Conservation (phyloP, 148 eudicot species). For the Nepenthes gracilis region DNA sequence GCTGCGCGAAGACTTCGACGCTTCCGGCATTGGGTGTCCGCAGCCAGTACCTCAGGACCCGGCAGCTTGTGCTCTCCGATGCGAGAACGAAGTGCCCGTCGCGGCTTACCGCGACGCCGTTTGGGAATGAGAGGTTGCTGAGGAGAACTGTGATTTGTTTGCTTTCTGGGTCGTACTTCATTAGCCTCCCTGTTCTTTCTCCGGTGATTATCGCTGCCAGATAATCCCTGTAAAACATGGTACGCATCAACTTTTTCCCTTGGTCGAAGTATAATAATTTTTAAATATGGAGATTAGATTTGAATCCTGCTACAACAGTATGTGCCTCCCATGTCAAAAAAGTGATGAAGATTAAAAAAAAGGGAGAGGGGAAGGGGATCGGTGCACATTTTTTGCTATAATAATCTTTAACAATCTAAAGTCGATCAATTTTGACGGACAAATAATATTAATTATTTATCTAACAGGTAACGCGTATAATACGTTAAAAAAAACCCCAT, state of each 20-base stretch:
- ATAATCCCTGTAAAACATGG: conserved; percentile 30
- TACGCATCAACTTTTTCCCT: background rate
- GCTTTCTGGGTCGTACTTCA: conserved; percentile 39
- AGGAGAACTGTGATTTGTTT: conserved; percentile 36
- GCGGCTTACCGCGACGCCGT: conserved; percentile 64
- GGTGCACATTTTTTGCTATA: too few species aligned
- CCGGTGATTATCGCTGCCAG: conserved; percentile 38
- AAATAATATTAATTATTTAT: too few species aligned
- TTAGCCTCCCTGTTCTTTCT: conserved; percentile 58
- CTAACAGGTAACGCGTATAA: too few species aligned
- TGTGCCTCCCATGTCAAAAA: too few species aligned
- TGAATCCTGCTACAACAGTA: too few species aligned
- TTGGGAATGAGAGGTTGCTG: conserved; percentile 50
- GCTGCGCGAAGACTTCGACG: conserved; percentile 29
- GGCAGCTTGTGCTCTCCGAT: conserved; percentile 46
- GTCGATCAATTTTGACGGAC: too few species aligned
- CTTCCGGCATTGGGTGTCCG: conserved; percentile 20
- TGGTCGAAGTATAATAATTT: too few species aligned
- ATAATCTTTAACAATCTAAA: too few species aligned
- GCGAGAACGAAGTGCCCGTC: conserved; percentile 36
- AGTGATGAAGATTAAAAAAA: too few species aligned
- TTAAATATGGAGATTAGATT: too few species aligned
- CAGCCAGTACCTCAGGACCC: conserved; percentile 41
- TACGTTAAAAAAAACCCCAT: too few species aligned
- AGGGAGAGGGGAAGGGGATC: too few species aligned